phyloP scores from a whole-genome alignment of 225 moss, liverwort and hornwort species.

The Neckera pumila region DNA sequence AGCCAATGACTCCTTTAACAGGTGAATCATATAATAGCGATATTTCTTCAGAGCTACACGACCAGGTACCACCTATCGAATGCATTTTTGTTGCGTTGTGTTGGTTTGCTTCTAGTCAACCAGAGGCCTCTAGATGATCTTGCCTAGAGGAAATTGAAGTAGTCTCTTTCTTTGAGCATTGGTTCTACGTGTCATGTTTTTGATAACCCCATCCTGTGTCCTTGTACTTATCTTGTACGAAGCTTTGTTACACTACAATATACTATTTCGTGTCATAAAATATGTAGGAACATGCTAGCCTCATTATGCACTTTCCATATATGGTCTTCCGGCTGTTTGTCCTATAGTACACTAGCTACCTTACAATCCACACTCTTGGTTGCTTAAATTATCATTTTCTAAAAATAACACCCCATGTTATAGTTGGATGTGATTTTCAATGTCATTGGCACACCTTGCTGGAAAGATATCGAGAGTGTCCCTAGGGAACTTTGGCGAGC shows the following conservation, averaged over 20 bases:
- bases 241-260: neutral
- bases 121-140: neutral
- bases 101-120: neutral
- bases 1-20: constrained; percentile 69
- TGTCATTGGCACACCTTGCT: constrained; percentile 90
- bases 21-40: constrained; percentile 74
- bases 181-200: neutral
- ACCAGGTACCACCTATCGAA: constrained; percentile 40
- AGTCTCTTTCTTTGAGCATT: neutral
- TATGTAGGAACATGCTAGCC: neutral
- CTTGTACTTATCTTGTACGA: neutral
- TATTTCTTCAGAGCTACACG: constrained; percentile 63
- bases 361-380: neutral
- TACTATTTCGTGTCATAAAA: neutral
- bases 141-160: neutral
- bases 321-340: neutral
- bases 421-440: constrained; percentile 94
- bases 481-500: constrained; percentile 81
- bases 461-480: constrained; percentile 92
- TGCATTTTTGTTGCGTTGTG: neutral
- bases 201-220: neutral
- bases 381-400: neutral
- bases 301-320: neutral
- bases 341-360: neutral
- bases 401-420: neutral